phyloP scores from a whole-genome alignment of 129 eudicot genomes.

The Silybum marianum region DNA sequence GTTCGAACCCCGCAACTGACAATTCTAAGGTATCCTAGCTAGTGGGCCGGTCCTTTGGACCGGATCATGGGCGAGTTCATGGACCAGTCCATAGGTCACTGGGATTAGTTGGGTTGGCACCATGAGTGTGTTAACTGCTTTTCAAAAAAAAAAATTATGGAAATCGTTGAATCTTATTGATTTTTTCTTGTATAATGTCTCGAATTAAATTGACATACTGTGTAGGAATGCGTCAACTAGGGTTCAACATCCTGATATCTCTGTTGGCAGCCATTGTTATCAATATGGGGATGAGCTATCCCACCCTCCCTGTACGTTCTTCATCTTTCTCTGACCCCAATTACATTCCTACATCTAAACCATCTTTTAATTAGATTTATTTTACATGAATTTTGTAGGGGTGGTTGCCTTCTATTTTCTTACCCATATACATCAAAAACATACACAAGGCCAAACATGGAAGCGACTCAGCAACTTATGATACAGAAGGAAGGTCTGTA shows the following conservation, averaged over 20 bases:
- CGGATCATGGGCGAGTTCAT: no score
- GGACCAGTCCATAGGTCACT: no score
- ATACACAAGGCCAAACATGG: slow-evolving; percentile 84
- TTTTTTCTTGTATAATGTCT: neutral
- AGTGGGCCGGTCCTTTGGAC: no score
- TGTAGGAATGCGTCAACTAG: slow-evolving; percentile 65
- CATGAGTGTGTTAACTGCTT: no score
- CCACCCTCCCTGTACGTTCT: slow-evolving; percentile 73
- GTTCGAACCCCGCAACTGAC: no score
- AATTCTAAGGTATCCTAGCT: no score
- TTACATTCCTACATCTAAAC: neutral
- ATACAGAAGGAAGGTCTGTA: slow-evolving; percentile 80
- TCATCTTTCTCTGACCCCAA: neutral
- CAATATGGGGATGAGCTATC: slow-evolving; percentile 63
- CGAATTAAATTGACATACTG: neutral
- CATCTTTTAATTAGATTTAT: neutral
- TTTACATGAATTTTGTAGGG: slow-evolving; percentile 47
- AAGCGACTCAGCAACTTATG: slow-evolving; percentile 72
- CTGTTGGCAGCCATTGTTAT: slow-evolving; percentile 55
- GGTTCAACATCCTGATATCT: slow-evolving; percentile 60
- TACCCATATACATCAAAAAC: slow-evolving; percentile 72
- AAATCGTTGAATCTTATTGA: neutral
- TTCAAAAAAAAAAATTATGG: no score
- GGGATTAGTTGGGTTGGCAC: no score
- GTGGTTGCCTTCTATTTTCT: slow-evolving; percentile 73